A percentile compares a stretch with the other conserved stretches of the same genome.
These are phyloP conservation scores for Grifola frondosa DNA, from an alignment of 1,284 basidiomycete species.

Conservation along the genomic window DNA sequence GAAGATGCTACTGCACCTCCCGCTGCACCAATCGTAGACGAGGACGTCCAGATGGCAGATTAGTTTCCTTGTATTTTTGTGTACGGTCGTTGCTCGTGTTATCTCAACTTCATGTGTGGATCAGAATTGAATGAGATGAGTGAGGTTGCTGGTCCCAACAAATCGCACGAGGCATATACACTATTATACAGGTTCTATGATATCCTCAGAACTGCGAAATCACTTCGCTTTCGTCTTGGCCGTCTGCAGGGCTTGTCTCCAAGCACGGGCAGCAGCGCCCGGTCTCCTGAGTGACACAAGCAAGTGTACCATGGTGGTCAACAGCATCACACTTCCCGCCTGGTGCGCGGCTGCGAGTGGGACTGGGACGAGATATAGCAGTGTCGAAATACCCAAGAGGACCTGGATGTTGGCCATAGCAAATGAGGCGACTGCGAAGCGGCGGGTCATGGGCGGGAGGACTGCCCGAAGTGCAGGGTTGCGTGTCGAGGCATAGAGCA, in stretches of 20 bases:
- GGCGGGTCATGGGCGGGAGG: conserved; percentile 68
- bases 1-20: conserved; percentile 27
- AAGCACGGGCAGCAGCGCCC: conserved; percentile 61
- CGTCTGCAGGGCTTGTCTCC: conserved; percentile 43
- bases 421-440: conserved; percentile 69
- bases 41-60: conserved; percentile 82
- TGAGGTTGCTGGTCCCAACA: conserved; percentile 1
- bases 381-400: conserved; percentile 85
- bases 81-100: too few species aligned
- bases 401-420: conserved; percentile 88
- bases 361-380: conserved; percentile 93
- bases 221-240: conserved; percentile 11
- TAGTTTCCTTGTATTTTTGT: conserved; percentile 30
- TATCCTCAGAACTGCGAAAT: not conserved
- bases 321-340: conserved; percentile 86
- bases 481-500: conserved; percentile 61
- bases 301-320: conserved; percentile 84
- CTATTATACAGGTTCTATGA: conserved; percentile 14
- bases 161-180: conserved; percentile 12
- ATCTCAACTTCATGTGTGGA: too few species aligned
- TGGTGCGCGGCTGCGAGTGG: conserved; percentile 93
- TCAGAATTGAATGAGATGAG: conserved; percentile 16
- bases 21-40: conserved; percentile 45
- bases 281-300: conserved; percentile 75
- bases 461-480: conserved; percentile 52